Conservation (phyloP, 129 eudicot genomes). For the Arctium minus region DNA sequence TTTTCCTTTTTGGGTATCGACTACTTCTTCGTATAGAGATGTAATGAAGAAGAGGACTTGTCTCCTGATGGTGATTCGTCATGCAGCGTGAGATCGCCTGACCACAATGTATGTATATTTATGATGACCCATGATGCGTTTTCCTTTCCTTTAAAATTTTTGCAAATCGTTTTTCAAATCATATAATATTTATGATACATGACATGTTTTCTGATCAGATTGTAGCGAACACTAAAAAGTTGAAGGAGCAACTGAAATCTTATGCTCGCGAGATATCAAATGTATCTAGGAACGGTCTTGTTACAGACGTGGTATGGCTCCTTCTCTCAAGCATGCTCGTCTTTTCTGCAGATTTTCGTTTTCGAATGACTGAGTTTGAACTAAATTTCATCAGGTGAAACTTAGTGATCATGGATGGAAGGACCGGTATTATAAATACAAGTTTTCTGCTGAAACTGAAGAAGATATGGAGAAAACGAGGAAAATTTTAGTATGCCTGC, state of each 20-base stretch:
- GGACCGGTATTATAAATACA: constrained; percentile 44
- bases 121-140: neutral
- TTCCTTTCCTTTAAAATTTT: neutral
- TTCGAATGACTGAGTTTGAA: neutral
- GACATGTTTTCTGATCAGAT: constrained; percentile 16
- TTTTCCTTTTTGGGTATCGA: neutral
- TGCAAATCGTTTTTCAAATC: neutral
- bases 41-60: constrained; percentile 22
- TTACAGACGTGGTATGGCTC: constrained; percentile 33
- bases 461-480: constrained; percentile 33
- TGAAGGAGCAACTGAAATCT: constrained; percentile 39
- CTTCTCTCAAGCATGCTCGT: neutral
- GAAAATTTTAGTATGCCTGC: constrained; percentile 36
- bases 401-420: constrained; percentile 46
- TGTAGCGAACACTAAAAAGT: constrained; percentile 33
- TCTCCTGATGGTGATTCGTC: neutral
- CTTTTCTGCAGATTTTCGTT: neutral
- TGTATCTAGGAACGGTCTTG: constrained; percentile 30
- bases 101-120: constrained; percentile 1
- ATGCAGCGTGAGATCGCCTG: neutral
- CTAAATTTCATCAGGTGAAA: constrained; percentile 37
- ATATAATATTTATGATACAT: neutral
- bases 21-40: constrained; percentile 14
- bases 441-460: constrained; percentile 37
- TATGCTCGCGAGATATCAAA: constrained; percentile 23